Percentiles rank a stretch among this genome's conserved stretches.
Evolutionary conservation across 2,329 filamentous ascomycete genomes (phyloP).

Genomic region (Penicillium sp.): DNA sequence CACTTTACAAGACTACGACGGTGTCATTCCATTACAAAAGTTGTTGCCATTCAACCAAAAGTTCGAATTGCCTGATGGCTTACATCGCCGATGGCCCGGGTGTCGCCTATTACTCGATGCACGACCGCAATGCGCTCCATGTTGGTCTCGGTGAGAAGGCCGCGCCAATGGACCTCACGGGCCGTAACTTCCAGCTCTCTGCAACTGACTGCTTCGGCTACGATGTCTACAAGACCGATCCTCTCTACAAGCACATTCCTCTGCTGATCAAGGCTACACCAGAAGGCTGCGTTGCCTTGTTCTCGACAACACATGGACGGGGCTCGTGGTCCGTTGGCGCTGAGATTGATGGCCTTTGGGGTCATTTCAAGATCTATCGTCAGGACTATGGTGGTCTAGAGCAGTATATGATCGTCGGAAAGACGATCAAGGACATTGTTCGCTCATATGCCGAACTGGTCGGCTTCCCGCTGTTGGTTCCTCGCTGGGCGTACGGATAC

Average conservation of each 20-base stretch:
- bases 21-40: too few relatives aligned
- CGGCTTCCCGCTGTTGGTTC: constrained; percentile 67
- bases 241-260: constrained; percentile 75
- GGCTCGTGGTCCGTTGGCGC: constrained; percentile 68
- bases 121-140: constrained; percentile 64
- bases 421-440: constrained; percentile 67
- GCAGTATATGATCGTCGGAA: constrained; percentile 68
- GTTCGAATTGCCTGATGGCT: too few relatives aligned
- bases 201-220: constrained; percentile 75
- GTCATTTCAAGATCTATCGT: constrained; percentile 71
- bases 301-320: constrained; percentile 66
- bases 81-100: constrained; percentile 65
- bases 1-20: too few relatives aligned
- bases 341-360: constrained; percentile 76
- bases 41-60: too few relatives aligned
- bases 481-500: constrained; percentile 73
- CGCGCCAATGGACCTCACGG: constrained; percentile 71
- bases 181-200: constrained; percentile 65
- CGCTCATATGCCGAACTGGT: constrained; percentile 66
- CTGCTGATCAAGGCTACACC: constrained; percentile 69
- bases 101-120: constrained; percentile 65
- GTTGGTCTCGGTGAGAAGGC: constrained; percentile 72
- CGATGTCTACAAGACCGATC: constrained; percentile 69
- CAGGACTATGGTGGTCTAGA: constrained; percentile 73
- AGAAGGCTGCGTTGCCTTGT: constrained; percentile 64